Base-by-base conservation (phyloP, 2,329 filamentous ascomycete species). In the Chalara sp. region DNA sequence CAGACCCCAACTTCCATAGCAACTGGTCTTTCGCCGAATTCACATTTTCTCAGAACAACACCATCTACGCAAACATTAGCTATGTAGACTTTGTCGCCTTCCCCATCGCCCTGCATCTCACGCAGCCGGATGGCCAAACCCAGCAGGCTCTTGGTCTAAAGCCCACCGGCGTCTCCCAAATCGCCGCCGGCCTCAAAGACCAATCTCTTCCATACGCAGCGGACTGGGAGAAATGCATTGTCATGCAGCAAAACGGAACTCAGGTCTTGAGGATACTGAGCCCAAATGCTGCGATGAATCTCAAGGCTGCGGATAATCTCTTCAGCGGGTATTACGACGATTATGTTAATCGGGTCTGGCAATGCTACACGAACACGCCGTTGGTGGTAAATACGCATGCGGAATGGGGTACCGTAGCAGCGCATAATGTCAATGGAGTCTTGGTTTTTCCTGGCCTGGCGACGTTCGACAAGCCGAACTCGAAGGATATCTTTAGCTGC, bases 31-130 rank as follows among this genome's bases (percentile, higher is more conserved):
- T 86, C 63, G 79, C 74, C 68, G 83, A 87, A 66, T 81, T 85
- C 57, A 84, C 81, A 12, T 83, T 76, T 66, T 83, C 84, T 66
- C 21, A 21, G 21, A 58, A 66, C 32, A 61, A 65, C 32, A 72
- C 85, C 66, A 68, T 86, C 6, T 87, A 81, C 61, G 80, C 77
- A 60, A 86, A 86, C 59, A 81, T 89, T 57, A 80, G 76, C 53
- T 83, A 84, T 63, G 86, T 89, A 52, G 86, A 89, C 70, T 89
- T 89, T 67, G 77, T 88, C 55, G 70, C 71, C 58, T 63, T 84
- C 59, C 82, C 83, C 13, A 74, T 84, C 49, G 75, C 78, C 1
- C 64, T 81, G 54, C 69, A 71, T 6, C 66, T 81, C n/a, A 67
- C 69, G 44, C 71, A 68, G 6, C 60, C 58, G 1, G 64, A 65